phyloP scores from a whole-genome alignment of 768 basidiomycete species.

The Suillus variegatus region DNA sequence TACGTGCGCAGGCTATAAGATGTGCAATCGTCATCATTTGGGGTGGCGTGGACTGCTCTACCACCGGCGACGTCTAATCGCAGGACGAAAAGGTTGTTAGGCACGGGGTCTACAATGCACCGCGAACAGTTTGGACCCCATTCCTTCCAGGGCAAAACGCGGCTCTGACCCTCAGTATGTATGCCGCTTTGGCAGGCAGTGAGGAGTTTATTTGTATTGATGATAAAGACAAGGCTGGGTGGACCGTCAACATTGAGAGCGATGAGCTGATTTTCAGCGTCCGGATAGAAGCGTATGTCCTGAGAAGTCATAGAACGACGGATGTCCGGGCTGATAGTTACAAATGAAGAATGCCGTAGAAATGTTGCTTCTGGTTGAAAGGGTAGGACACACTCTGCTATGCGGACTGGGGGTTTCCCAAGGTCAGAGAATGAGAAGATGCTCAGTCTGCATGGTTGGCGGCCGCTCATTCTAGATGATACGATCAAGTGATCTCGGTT shows the following conservation, averaged over 20 bases:
- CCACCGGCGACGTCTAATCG: background rate
- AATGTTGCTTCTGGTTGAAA: background rate
- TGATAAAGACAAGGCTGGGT: background rate
- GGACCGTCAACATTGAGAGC: slow-evolving; percentile 1
- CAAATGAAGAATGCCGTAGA: background rate
- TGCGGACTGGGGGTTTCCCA: background rate
- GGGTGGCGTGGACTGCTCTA: slow-evolving; percentile 1
- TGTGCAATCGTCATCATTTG: background rate
- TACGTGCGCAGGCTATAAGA: background rate
- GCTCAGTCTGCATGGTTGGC: background rate
- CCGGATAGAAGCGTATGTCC: background rate
- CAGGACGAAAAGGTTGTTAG: background rate
- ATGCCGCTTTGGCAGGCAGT: background rate
- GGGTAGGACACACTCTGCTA: background rate
- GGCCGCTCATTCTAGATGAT: background rate
- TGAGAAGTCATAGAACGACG: background rate
- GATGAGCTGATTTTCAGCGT: slow-evolving; percentile 1
- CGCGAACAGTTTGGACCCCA: slow-evolving; percentile 1
- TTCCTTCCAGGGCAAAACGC: background rate
- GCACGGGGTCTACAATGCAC: background rate
- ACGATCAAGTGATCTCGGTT: slow-evolving; percentile 1
- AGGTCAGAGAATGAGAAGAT: slow-evolving; percentile 2
- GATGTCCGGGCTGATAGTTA: background rate
- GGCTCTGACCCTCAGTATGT: background rate
- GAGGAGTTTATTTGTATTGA: background rate